Evolutionary conservation across 177 flowering plant species (phyloP).

Genomic region (Tripterygium wilfordii): DNA sequence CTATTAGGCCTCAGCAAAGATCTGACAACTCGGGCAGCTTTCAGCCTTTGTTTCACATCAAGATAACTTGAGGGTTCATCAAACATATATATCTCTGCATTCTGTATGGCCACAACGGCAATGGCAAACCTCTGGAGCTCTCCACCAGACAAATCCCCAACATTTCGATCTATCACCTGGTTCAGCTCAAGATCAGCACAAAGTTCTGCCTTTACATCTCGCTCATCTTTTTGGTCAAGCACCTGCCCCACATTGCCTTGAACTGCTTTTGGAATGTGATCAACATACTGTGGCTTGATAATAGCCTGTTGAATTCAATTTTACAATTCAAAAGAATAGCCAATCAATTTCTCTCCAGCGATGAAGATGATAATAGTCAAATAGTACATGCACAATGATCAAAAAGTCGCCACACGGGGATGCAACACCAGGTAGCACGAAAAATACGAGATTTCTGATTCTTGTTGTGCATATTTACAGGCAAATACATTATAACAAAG

Average conservation of each 20-base stretch:
- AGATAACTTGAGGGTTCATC: constrained; percentile 99
- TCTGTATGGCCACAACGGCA: constrained; percentile 90
- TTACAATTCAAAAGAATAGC: no score
- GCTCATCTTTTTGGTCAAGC: constrained; percentile 92
- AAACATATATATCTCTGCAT: constrained; percentile 97
- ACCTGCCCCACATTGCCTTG: constrained; percentile 98
- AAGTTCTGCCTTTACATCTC: constrained; percentile 62
- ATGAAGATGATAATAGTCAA: no score
- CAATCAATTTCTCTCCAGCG: no score
- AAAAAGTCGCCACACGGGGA: no score
- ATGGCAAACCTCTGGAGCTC: constrained; percentile 99
- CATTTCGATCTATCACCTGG: constrained; percentile 90
- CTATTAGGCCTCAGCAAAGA: constrained; percentile 88
- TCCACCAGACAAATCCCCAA: constrained; percentile 97
- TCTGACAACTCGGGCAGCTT: constrained; percentile 93
- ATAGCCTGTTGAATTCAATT: constrained; percentile 52
- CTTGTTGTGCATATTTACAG: no score
- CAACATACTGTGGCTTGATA: constrained; percentile 97
- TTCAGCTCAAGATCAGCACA: constrained; percentile 77
- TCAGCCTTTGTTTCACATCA: constrained; percentile 97
- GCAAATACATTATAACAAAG: no score
- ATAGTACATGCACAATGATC: no score
- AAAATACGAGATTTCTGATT: no score
- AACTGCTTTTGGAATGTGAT: constrained; percentile 91
- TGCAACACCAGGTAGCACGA: no score